Percentiles rank a stretch among this genome's conserved stretches.
These are phyloP conservation scores for Fusarium caatingaense DNA, from an alignment of 2,329 filamentous ascomycete genomes.

Conservation along the genomic window DNA sequence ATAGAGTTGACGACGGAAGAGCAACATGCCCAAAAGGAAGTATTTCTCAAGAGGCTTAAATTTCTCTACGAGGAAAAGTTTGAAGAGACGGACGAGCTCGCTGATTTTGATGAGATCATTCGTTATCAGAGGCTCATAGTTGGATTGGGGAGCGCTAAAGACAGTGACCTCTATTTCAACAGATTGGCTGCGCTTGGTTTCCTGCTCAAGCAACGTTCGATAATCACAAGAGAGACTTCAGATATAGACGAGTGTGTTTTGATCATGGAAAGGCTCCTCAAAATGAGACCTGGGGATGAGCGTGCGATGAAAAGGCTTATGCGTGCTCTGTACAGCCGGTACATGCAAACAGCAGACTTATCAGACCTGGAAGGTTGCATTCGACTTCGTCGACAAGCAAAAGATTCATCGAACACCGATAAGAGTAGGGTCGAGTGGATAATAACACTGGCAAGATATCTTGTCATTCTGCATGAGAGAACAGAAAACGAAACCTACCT, in stretches of 20 bases:
- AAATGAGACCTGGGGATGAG: neutral
- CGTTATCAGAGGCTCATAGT: neutral
- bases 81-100: neutral
- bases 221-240: accelerated
- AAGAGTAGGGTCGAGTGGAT: neutral
- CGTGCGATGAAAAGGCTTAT: neutral
- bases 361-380: neutral
- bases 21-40: neutral
- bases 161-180: accelerated
- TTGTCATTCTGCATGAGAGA: neutral
- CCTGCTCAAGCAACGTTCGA: neutral
- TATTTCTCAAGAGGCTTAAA: neutral
- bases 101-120: neutral
- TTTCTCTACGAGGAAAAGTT: neutral
- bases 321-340: neutral
- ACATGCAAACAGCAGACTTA: neutral
- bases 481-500: neutral
- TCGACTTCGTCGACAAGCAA: neutral
- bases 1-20: neutral
- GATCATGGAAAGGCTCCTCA: accelerated
- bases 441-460: neutral
- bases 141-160: accelerated
- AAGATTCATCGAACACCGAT: neutral
- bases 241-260: neutral
- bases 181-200: neutral